Evolutionary conservation across 768 basidiomycete species (phyloP).

Genomic region (Pisolithus tinctorius): DNA sequence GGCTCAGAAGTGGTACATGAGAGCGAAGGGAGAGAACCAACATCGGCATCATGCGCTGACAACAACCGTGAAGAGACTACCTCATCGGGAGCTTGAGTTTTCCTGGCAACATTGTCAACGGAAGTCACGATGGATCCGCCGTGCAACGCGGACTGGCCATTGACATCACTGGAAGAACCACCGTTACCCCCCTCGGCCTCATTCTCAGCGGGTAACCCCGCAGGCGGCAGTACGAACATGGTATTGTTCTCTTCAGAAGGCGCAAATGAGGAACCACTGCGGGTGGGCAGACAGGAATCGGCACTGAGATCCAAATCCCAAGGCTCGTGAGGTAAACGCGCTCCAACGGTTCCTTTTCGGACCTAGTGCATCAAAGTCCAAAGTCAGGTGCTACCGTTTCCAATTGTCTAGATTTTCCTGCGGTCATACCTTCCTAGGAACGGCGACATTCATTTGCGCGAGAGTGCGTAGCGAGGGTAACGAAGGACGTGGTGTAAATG

Average conservation of each 20-base stretch:
- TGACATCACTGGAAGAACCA: background rate
- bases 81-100: slow-evolving; percentile 12
- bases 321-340: slow-evolving; percentile 36
- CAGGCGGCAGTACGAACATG: background rate
- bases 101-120: background rate
- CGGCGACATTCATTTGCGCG: slow-evolving; percentile 27
- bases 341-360: slow-evolving; percentile 36
- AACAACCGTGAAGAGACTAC: slow-evolving; percentile 15
- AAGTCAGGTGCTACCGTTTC: too few species aligned
- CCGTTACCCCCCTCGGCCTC: background rate
- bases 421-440: slow-evolving; percentile 32
- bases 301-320: slow-evolving; percentile 27
- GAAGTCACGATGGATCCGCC: slow-evolving; percentile 6
- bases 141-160: slow-evolving; percentile 4
- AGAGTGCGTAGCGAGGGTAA: slow-evolving; percentile 36
- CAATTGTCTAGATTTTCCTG: too few species aligned
- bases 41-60: slow-evolving; percentile 20
- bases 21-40: slow-evolving; percentile 28
- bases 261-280: background rate
- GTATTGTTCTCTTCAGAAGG: background rate
- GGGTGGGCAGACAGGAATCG: slow-evolving; percentile 5
- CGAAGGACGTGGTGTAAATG: slow-evolving; percentile 35
- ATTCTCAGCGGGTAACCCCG: background rate
- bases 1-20: slow-evolving; percentile 27
- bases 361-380: slow-evolving; percentile 16